Percentiles rank a stretch among this genome's conserved stretches.
These are phyloP conservation scores for Triglochin maritima DNA, from an alignment of 106 monocot species.

Conservation along the genomic window DNA sequence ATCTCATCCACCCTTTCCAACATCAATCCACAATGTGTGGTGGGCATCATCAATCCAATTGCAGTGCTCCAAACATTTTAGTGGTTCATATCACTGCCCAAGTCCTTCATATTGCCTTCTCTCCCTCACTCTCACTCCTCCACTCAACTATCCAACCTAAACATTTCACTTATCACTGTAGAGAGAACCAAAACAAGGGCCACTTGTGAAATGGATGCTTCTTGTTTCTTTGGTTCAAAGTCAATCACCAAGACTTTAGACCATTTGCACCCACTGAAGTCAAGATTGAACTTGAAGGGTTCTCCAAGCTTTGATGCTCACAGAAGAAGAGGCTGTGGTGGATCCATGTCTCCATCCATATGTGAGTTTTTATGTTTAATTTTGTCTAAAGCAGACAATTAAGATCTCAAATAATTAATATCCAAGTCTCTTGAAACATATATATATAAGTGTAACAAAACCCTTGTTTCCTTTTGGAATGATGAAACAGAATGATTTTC, in stretches of 20 bases:
- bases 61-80: not conserved
- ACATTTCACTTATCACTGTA: too few species aligned
- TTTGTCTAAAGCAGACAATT: too few species aligned
- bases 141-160: too few species aligned
- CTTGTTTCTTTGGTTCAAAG: conserved; percentile 53
- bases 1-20: not conserved
- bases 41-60: not conserved
- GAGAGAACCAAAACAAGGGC: not conserved
- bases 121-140: not conserved
- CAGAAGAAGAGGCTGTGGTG: not conserved
- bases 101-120: not conserved
- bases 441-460: too few species aligned
- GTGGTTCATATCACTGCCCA: not conserved
- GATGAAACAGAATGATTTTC: too few species aligned
- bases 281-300: not conserved
- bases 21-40: not conserved
- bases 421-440: too few species aligned
- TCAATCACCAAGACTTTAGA: conserved; percentile 33
- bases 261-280: conserved; percentile 16
- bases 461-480: too few species aligned
- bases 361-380: too few species aligned
- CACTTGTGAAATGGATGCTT: conserved; percentile 38
- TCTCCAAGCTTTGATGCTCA: not conserved
- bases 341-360: too few species aligned
- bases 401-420: too few species aligned